Conservation (phyloP, 345 rosid genomes). For the Pistacia vera region DNA sequence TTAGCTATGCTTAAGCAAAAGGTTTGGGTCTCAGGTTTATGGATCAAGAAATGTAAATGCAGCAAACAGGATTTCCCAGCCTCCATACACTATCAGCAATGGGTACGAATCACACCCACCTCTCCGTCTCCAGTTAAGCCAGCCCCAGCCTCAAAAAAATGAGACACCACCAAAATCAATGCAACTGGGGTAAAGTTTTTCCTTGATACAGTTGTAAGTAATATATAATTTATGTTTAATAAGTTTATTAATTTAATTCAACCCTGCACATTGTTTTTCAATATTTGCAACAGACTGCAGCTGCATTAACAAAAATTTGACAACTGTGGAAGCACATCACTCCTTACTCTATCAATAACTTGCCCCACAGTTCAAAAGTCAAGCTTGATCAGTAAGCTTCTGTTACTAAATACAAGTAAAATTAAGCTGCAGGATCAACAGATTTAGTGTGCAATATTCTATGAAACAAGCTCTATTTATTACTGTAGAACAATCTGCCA, state of each 20-base stretch:
- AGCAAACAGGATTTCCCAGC: slow-evolving; percentile 24
- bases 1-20: slow-evolving; percentile 3
- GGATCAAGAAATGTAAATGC: slow-evolving; percentile 26
- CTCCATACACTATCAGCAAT: slow-evolving; percentile 27
- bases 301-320: slow-evolving; percentile 26
- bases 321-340: slow-evolving; percentile 8
- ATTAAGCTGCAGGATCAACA: slow-evolving; percentile 18
- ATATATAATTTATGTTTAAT: background rate
- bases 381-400: slow-evolving; percentile 21
- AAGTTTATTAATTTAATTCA: slow-evolving; percentile 13
- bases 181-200: slow-evolving; percentile 38
- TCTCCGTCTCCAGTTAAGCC: slow-evolving; percentile 49
- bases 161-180: slow-evolving; percentile 34
- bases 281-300: slow-evolving; percentile 37
- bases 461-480: slow-evolving; percentile 22
- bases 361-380: slow-evolving; percentile 15
- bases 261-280: slow-evolving; percentile 4
- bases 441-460: slow-evolving; percentile 27
- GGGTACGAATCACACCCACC: slow-evolving; percentile 39
- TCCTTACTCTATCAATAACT: slow-evolving; percentile 11
- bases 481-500: slow-evolving; percentile 19
- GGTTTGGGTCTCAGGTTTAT: slow-evolving; percentile 31
- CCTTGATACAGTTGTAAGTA: background rate
- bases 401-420: slow-evolving; percentile 14
- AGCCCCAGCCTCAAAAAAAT: slow-evolving; percentile 41